Percentiles rank a stretch among this genome's conserved stretches.
Conservation (phyloP, 805 yeast species). For the Ogataea wickerhamii region DNA sequence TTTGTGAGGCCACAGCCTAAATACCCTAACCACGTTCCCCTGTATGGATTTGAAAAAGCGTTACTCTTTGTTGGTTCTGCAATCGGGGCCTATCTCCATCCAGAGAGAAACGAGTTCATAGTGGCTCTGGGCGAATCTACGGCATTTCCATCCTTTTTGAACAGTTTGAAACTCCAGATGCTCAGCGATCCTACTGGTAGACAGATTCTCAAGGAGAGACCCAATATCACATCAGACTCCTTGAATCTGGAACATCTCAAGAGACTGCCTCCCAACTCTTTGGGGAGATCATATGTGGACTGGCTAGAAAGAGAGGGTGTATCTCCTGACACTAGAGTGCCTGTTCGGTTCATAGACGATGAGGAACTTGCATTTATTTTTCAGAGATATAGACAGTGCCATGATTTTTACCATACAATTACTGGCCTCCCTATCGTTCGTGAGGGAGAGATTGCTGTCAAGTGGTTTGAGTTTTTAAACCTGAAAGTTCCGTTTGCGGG, state of each 20-base stretch:
- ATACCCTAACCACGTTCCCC: constrained; percentile 79
- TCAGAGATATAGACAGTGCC: constrained; percentile 93
- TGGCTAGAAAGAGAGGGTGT: constrained; percentile 89
- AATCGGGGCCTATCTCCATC: constrained; percentile 71
- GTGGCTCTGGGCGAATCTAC: constrained; percentile 90
- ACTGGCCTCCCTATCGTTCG: constrained; percentile 86
- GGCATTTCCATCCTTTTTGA: constrained; percentile 67
- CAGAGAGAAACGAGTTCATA: constrained; percentile 69
- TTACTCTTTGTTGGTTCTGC: constrained; percentile 71
- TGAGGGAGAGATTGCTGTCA: constrained; percentile 96
- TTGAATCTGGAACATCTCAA: constrained; percentile 61
- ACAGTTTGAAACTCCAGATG: constrained; percentile 66
- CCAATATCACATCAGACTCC: constrained; percentile 73
- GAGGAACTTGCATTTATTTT: constrained; percentile 89
- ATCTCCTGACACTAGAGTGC: constrained; percentile 88
- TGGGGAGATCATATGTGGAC: constrained; percentile 74
- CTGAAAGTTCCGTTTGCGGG: constrained; percentile 96
- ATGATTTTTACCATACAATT: constrained; percentile 92
- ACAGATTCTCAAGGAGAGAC: constrained; percentile 70
- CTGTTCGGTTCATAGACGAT: constrained; percentile 83
- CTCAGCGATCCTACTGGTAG: constrained; percentile 73
- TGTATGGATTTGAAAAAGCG: constrained; percentile 57
- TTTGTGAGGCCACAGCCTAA: constrained; percentile 42
- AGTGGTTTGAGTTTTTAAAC: constrained; percentile 88
- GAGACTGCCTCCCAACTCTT: constrained; percentile 57